Percentiles rank a stretch among this genome's conserved stretches.
Evolutionary conservation across 148 eudicot genomes (phyloP).

Genomic region (Gaultheria prostrata): DNA sequence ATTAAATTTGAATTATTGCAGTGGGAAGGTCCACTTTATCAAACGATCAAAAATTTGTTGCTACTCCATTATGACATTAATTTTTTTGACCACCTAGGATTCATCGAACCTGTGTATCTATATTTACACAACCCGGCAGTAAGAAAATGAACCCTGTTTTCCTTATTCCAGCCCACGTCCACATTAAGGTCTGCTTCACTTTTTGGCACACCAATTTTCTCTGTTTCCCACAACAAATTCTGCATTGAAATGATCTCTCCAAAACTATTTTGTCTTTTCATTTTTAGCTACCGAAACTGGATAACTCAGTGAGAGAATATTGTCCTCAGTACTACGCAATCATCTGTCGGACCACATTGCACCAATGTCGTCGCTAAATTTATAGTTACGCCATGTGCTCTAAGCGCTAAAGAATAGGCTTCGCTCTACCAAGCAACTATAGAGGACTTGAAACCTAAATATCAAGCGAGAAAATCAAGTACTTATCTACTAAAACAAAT

Average conservation of each 20-base stretch:
- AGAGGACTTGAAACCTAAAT: neutral
- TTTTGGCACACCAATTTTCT: too few species aligned
- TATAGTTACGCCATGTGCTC: neutral
- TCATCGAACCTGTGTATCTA: neutral
- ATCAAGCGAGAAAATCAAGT: neutral
- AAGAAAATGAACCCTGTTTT: neutral
- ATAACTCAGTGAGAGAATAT: too few species aligned
- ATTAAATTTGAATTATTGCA: too few species aligned
- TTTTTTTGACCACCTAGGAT: neutral
- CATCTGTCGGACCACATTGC: too few species aligned
- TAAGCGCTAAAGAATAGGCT: neutral
- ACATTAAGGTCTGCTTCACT: neutral
- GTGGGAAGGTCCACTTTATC: too few species aligned
- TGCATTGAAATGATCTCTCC: too few species aligned
- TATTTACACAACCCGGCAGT: neutral
- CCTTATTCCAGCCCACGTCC: neutral
- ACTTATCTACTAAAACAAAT: neutral
- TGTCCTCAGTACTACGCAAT: too few species aligned
- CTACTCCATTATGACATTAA: neutral
- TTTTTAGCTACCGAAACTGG: too few species aligned
- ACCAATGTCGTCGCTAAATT: too few species aligned
- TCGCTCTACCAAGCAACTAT: neutral
- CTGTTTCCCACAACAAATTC: too few species aligned
- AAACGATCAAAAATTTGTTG: too few species aligned
- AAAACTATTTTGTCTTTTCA: too few species aligned